phyloP scores from a whole-genome alignment of 495 filamentous ascomycete species.

The Rhypophila decipiens region DNA sequence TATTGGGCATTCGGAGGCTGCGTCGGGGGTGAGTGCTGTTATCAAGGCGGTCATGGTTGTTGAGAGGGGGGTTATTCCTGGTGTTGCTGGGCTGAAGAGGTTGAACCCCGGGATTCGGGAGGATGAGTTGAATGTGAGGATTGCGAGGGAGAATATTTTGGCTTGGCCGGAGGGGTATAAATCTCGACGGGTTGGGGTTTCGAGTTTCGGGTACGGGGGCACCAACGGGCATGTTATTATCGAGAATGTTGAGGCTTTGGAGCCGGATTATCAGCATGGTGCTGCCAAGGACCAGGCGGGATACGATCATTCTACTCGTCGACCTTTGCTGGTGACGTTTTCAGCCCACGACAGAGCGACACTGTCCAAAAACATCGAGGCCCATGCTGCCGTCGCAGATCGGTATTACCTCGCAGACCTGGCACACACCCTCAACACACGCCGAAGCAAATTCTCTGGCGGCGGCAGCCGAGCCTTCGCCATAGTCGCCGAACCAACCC shows the following conservation, averaged over 20 bases:
- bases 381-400: too few relatives aligned
- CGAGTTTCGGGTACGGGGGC: not conserved
- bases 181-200: not conserved
- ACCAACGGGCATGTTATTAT: not conserved
- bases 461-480: too few relatives aligned
- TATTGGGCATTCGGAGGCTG: constrained; percentile 45
- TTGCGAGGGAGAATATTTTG: not conserved
- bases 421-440: too few relatives aligned
- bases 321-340: too few relatives aligned
- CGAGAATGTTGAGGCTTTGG: not conserved
- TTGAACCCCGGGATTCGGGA: constrained; percentile 31
- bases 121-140: not conserved
- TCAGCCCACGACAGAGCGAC: too few relatives aligned
- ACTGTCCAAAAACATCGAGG: too few relatives aligned
- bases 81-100: constrained; percentile 32
- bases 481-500: too few relatives aligned
- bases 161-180: not conserved
- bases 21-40: constrained; percentile 40
- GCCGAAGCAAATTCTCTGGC: too few relatives aligned
- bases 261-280: not conserved
- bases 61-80: constrained; percentile 37
- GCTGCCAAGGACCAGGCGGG: not conserved
- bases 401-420: too few relatives aligned
- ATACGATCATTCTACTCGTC: too few relatives aligned
- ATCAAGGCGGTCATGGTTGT: constrained; percentile 46